phyloP scores from a whole-genome alignment of 1,284 basidiomycete genomes.

The Amylostereum chailletii region DNA sequence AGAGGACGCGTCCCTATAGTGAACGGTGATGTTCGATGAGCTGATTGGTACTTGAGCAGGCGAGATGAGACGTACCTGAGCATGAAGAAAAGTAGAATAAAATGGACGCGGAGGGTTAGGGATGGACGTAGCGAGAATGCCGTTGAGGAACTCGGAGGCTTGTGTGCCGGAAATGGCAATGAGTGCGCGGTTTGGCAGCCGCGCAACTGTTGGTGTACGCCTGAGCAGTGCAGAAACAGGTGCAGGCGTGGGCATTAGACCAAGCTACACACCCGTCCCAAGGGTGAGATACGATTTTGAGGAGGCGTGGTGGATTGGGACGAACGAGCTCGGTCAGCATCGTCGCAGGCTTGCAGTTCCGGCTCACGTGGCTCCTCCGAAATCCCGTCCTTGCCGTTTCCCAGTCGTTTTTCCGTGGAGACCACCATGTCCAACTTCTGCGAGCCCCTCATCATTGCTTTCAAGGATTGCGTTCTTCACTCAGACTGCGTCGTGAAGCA shows the following conservation, averaged over 20 bases:
- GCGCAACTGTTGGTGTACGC: conserved; percentile 50
- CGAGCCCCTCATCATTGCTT: conserved; percentile 59
- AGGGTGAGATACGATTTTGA: no score
- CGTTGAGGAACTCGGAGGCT: conserved; percentile 82
- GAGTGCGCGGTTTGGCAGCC: conserved; percentile 54
- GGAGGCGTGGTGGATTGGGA: no score
- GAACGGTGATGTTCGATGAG: neutral
- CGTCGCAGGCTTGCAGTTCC: no score
- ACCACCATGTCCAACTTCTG: conserved; percentile 68
- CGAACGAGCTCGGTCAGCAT: no score
- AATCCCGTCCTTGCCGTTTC: no score
- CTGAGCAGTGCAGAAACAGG: conserved; percentile 36
- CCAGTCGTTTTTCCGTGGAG: no score
- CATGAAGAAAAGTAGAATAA: conserved; percentile 81
- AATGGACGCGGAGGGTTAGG: conserved; percentile 42
- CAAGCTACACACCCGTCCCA: no score
- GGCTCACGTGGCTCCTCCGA: no score
- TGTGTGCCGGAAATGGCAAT: conserved; percentile 79
- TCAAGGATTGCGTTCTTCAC: conserved; percentile 72
- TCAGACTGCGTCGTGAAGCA: conserved; percentile 80
- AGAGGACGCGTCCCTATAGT: conserved; percentile 77
- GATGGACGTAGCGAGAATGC: conserved; percentile 65
- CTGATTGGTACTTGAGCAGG: conserved; percentile 3
- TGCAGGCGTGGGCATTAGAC: conserved; percentile 25
- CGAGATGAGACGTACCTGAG: conserved; percentile 52